A percentile compares a stretch with the other conserved stretches of the same genome.
phyloP scores from a whole-genome alignment of 345 rosid genomes.

The Cardamine chenopodiifolia region DNA sequence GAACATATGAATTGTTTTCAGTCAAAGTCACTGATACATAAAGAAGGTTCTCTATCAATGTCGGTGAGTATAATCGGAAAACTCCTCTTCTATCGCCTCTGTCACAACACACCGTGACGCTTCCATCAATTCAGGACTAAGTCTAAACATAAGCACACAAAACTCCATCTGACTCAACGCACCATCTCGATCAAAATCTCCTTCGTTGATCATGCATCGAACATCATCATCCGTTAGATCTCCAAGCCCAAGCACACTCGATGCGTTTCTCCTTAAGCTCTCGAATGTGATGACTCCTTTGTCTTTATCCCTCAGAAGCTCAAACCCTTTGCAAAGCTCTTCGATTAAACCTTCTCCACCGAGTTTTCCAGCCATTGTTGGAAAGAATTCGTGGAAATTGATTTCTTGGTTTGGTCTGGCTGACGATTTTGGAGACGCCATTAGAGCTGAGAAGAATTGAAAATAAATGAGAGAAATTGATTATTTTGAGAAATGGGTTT shows the following conservation, averaged over 20 bases:
- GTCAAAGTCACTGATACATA: slow-evolving; percentile 1
- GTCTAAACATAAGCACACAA: slow-evolving; percentile 87
- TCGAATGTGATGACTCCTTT: slow-evolving; percentile 77
- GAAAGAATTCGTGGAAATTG: slow-evolving; percentile 67
- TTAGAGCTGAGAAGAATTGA: slow-evolving; percentile 8
- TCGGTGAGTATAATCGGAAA: slow-evolving; percentile 30
- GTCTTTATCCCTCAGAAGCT: slow-evolving; percentile 63
- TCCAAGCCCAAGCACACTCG: slow-evolving; percentile 65
- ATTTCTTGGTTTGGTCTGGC: slow-evolving; percentile 36
- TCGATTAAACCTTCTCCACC: slow-evolving; percentile 80
- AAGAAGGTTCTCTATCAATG: slow-evolving; percentile 22
- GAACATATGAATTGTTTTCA: not conserved
- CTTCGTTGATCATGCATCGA: slow-evolving; percentile 65
- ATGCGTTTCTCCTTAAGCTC: slow-evolving; percentile 61
- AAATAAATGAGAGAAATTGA: not conserved
- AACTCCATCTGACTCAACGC: slow-evolving; percentile 89
- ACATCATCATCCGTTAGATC: slow-evolving; percentile 78
- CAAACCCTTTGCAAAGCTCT: slow-evolving; percentile 84
- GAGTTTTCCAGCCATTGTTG: slow-evolving; percentile 74
- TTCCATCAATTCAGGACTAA: slow-evolving; percentile 84
- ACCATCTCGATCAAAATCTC: slow-evolving; percentile 77
- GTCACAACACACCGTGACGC: slow-evolving; percentile 63
- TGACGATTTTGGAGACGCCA: slow-evolving; percentile 46
- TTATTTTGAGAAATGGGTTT: slow-evolving; percentile 25
- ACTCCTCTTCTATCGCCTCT: slow-evolving; percentile 63